Evolutionary conservation across 2,329 filamentous ascomycete genomes (phyloP).

Genomic region (Paecilomyces niveus): DNA sequence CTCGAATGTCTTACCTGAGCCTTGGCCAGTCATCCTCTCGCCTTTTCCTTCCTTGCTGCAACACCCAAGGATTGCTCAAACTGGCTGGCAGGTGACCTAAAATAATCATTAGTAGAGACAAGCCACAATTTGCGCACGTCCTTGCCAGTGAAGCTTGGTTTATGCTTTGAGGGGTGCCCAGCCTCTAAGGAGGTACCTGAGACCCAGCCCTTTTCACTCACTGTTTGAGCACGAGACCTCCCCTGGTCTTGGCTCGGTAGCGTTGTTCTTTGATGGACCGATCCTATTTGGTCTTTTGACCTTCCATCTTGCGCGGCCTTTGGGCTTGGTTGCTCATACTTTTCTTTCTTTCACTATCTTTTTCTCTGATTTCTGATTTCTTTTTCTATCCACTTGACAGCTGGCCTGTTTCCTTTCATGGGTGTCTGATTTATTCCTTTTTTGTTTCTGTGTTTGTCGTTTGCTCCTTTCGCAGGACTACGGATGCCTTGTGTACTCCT

Average conservation of each 20-base stretch:
- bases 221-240: not conserved
- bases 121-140: not conserved
- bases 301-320: not conserved
- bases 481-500: not conserved
- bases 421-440: not conserved
- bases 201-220: not conserved
- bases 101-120: not conserved
- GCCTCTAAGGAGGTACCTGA: not conserved
- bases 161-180: not conserved
- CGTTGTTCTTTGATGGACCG: not conserved
- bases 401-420: not conserved
- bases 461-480: not conserved
- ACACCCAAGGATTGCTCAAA: not conserved
- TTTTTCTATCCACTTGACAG: not conserved
- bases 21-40: not conserved
- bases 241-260: not conserved
- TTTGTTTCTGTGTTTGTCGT: not conserved
- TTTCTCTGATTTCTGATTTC: not conserved
- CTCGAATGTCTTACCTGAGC: not conserved
- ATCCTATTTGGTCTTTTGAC: not conserved
- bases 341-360: not conserved
- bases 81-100: not conserved
- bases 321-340: not conserved
- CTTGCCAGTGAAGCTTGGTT: not conserved
- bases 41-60: not conserved